Evolutionary conservation across 2,329 filamentous ascomycete species (phyloP).

Genomic region (Microdochium nivale): DNA sequence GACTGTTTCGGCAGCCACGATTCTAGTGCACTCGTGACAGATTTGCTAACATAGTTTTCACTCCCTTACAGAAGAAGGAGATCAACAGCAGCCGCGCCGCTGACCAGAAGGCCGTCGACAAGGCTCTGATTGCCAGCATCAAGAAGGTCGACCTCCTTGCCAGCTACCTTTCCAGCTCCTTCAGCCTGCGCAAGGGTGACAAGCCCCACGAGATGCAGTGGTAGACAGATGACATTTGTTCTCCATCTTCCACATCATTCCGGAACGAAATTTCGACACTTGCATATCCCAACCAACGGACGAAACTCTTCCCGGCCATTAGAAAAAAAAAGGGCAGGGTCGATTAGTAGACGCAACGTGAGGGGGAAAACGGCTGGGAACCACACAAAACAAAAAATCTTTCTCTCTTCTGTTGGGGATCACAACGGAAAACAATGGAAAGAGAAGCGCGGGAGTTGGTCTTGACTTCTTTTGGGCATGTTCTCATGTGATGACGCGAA

Average conservation of each 20-base stretch:
- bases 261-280: neutral
- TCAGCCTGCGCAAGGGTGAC: slow-evolving; percentile 98
- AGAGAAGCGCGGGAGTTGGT: slow-evolving; percentile 1
- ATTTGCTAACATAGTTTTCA: slow-evolving; percentile 23
- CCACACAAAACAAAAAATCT: neutral
- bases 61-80: slow-evolving; percentile 78
- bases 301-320: neutral
- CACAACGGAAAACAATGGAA: neutral
- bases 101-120: slow-evolving; percentile 98
- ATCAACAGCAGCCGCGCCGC: slow-evolving; percentile 82
- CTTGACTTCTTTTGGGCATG: neutral
- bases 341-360: neutral
- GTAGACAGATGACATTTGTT: slow-evolving; percentile 47
- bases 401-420: neutral
- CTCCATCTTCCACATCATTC: neutral
- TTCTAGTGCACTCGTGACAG: no score
- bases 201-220: slow-evolving; percentile 99
- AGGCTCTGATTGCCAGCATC: slow-evolving; percentile 88
- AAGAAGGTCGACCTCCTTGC: slow-evolving; percentile 96
- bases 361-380: neutral
- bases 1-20: neutral
- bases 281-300: neutral
- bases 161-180: slow-evolving; percentile 90
- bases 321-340: neutral
- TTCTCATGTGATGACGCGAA: slow-evolving; percentile 1